A percentile compares a stretch with the other conserved stretches of the same genome.
Conservation (phyloP, 2,329 filamentous ascomycete species). For the Phialophora verrucosa region DNA sequence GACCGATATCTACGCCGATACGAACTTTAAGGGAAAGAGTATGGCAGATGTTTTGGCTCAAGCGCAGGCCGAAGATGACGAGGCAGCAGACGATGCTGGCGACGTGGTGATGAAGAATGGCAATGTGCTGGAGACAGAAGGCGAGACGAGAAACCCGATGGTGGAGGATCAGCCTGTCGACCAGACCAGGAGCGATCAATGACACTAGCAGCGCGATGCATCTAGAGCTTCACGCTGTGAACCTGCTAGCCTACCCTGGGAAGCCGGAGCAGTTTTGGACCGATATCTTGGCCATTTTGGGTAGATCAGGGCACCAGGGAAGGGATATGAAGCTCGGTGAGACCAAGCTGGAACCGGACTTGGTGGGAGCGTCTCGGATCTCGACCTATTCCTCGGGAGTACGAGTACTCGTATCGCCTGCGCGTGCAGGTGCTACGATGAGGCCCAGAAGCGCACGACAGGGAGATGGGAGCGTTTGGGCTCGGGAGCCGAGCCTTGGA, state of each 20-base stretch:
- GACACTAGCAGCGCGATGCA: not conserved
- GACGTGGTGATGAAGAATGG: constrained; percentile 25
- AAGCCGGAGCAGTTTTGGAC: not conserved
- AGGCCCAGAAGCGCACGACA: not conserved
- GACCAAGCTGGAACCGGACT: not conserved
- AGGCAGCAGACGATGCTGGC: constrained; percentile 23
- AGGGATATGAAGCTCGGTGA: not conserved
- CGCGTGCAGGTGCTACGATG: not conserved
- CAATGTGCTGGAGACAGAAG: constrained; percentile 1
- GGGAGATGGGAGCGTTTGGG: not conserved
- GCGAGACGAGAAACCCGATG: constrained; percentile 26
- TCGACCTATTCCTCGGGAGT: not conserved
- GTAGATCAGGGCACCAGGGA: not conserved
- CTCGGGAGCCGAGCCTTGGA: not conserved
- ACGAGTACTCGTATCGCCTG: not conserved
- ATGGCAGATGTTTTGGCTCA: constrained; percentile 41
- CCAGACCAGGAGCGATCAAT: not conserved
- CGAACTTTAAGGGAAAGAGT: constrained; percentile 39
- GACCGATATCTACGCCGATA: constrained; percentile 39
- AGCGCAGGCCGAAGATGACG: constrained; percentile 38
- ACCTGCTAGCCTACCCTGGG: not conserved
- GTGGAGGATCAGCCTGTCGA: constrained; percentile 27
- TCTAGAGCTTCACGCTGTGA: not conserved
- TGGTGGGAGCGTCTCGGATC: not conserved
- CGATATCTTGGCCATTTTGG: not conserved